Evolutionary conservation across 129 eudicot genomes (phyloP), one percentile per base, ranked within the genome.

Genomic region (Artemisia annua): DNA sequence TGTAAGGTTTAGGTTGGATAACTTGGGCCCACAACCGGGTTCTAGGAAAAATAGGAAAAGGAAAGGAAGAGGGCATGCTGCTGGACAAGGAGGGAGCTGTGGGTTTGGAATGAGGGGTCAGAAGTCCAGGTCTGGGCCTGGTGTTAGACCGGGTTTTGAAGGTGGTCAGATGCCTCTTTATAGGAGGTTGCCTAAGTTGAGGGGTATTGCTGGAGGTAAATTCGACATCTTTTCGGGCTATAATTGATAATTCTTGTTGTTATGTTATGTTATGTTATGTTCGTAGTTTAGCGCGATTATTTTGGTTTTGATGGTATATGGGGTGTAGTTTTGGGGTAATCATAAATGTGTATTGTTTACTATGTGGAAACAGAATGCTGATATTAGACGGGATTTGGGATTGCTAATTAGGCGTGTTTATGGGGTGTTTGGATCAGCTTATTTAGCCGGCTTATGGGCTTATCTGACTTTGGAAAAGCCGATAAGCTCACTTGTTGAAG

Each of bases 21-120:
- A 90, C 70, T 70, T 90, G 84, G 97, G 97, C 9, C 97, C 97
- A 0, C 95, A 87, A 67, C 89, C 91, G 11, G 97, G 97, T 35
- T 84, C 97, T 17, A 83, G 89, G 49, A 87, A 87, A 84, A 91
- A 91, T 20, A 73, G 76, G 17, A 91, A 91, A 70, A 80, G 97
- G 68, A 85, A 88, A 84, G 97, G 97, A 1, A 80, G 98, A 57
- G 98, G 98, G 26, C 90, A 84, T 55, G 84, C 96, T 7, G 96
- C 98, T 35, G 98, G 98, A 32, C 96, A 89, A 44, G 99, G 99
- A 20, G 92, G 91, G 58, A 94, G 97, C 60, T 94, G 97, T 69
- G 99, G 99, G 67, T 90, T 90, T 75, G 99, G 98, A 13, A 90
- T 90, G 97, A 88, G 97, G 72, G 99, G 99, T 39, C 99, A 94